Evolutionary conservation across 2,329 filamentous ascomycete species (phyloP).

Genomic region (Emmonsia crescens): DNA sequence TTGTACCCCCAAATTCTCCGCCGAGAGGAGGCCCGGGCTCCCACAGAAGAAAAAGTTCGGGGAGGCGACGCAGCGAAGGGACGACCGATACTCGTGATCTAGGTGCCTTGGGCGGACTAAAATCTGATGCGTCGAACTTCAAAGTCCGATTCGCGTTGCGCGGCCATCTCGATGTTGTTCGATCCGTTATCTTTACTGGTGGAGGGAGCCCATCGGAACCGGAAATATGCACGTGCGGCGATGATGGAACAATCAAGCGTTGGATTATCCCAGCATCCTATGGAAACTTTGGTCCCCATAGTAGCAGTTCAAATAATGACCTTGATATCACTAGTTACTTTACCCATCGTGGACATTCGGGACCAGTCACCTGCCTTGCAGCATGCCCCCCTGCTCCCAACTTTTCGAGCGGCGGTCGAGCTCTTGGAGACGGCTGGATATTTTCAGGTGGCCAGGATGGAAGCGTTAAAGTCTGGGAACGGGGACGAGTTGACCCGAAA

Average conservation of each 20-base stretch:
- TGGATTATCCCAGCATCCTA: constrained; percentile 87
- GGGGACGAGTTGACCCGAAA: constrained; percentile 87
- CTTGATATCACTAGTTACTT: constrained; percentile 89
- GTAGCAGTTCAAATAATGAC: constrained; percentile 54
- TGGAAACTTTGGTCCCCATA: constrained; percentile 47
- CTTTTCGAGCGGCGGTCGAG: constrained; percentile 79
- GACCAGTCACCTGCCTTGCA: constrained; percentile 74
- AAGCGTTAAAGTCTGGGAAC: constrained; percentile 89
- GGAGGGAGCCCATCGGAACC: constrained; percentile 91
- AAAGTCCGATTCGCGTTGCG: constrained; percentile 86
- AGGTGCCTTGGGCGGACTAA: constrained; percentile 31
- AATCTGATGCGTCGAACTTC: constrained; percentile 65
- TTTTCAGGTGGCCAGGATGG: constrained; percentile 95
- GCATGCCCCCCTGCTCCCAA: constrained; percentile 80
- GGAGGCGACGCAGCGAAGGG: constrained; percentile 51
- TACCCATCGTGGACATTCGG: constrained; percentile 88
- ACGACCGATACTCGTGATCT: constrained; percentile 53
- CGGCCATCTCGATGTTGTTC: constrained; percentile 86
- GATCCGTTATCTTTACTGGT: constrained; percentile 91
- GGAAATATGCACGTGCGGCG: constrained; percentile 90
- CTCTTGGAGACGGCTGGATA: constrained; percentile 90
- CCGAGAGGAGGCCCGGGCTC: constrained; percentile 52
- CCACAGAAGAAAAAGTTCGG: constrained; percentile 71
- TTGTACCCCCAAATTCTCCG: constrained; percentile 70
- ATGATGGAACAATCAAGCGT: constrained; percentile 91